Base-by-base conservation (phyloP, 75 land plant species). In the Pinus albicaulis region DNA sequence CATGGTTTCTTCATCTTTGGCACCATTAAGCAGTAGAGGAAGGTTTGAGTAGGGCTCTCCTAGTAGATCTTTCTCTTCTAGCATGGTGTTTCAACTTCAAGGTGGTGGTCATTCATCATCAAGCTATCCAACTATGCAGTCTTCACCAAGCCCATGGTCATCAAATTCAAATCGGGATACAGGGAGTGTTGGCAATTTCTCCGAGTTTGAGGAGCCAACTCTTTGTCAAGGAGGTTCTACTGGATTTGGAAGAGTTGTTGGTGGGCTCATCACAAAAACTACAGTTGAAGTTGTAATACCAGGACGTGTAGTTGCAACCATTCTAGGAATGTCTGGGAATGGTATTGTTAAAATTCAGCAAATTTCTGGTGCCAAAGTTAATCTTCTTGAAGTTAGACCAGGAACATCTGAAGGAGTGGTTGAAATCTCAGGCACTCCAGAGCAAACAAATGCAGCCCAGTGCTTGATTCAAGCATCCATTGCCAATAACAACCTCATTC, bases 321-420 rank as follows among this genome's bases (percentile, higher is more conserved):
- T 94, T 31, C 41, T 82, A 52, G 80, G 86, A 17, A 81, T 78
- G 79, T 87, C 89, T 44, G 85, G 88, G 72, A 86, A 75, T 71
- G 88, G 89, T 72, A 82, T 94, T 80, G 80, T 80, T 23, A 89
- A 81, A 62, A 89, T 94, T 34, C 87, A 90, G 78, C 86, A 94
- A 94, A 76, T 89, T 57, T 92, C 94, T 13, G 97, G 97, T 72
- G 97, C 97, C n/a, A 86, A 75, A 62, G 89, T 92, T 12, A 84
- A 73, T 31, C 76, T 91, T 58, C 74, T 90, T 10, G 96, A 91
- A 16, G 87, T 85, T 66, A 57, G 69, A 66, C 79, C 87, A 15
- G 94, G 93, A 19, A 24, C 11, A 14, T 72, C 73, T 44, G 84
- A 86, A 55, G 85, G 85, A 66, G 75, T 94, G 3, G 82, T 94